Evolutionary conservation across 371 early-diverging fungal species (phyloP).

Genomic region (Coemansia sp.): DNA sequence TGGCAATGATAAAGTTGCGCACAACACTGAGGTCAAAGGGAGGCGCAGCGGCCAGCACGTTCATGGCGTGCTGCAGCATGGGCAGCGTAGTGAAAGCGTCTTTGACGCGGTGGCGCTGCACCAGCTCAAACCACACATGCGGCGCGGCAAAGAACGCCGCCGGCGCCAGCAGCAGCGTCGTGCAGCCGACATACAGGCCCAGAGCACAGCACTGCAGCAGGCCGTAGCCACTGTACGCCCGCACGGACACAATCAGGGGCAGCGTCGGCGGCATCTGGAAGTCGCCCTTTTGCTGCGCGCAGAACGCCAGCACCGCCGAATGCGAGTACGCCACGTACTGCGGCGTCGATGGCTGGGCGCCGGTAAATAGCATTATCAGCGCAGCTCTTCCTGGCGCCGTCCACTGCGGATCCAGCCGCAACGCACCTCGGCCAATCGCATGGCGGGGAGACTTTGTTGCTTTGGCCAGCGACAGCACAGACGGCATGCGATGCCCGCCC

Average conservation of each 20-base stretch:
- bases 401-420: constrained; percentile 41
- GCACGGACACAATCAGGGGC: constrained; percentile 69
- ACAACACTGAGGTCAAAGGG: constrained; percentile 61
- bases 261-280: constrained; percentile 66
- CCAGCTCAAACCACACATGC: constrained; percentile 64
- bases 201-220: constrained; percentile 69
- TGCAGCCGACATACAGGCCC: constrained; percentile 69
- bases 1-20: constrained; percentile 69
- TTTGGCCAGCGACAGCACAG: constrained; percentile 17
- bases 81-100: constrained; percentile 72
- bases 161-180: constrained; percentile 60
- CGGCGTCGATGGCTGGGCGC: constrained; percentile 48
- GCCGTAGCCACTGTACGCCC: constrained; percentile 70
- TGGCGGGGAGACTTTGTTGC: constrained; percentile 38
- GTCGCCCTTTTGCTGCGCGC: constrained; percentile 78
- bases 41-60: constrained; percentile 48
- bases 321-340: constrained; percentile 66
- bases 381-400: constrained; percentile 37
- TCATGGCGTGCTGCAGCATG: constrained; percentile 76
- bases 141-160: constrained; percentile 61
- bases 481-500: constrained; percentile 33
- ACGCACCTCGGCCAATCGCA: constrained; percentile 23
- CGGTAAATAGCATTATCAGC: constrained; percentile 47
- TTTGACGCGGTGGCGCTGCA: constrained; percentile 65
- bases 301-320: constrained; percentile 68